These are phyloP conservation scores for Suillus alpinus DNA, from an alignment of 768 basidiomycete genomes.

Conservation along the genomic window DNA sequence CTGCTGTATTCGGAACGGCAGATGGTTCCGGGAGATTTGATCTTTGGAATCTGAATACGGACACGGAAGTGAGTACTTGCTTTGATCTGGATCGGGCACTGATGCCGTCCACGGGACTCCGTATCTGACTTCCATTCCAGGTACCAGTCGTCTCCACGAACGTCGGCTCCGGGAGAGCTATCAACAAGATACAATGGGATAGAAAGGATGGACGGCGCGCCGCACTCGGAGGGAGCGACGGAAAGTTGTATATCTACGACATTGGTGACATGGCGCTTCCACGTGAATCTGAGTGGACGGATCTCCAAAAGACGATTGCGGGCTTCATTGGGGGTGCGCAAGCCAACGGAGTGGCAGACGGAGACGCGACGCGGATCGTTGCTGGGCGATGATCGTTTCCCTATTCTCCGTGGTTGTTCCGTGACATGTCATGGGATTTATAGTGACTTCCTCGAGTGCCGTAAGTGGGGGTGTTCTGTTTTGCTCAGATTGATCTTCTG, in stretches of 20 bases:
- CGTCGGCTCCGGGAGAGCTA: slow-evolving; percentile 74
- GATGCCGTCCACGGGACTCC: not conserved
- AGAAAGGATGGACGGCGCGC: slow-evolving; percentile 87
- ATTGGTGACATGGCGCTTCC: slow-evolving; percentile 89
- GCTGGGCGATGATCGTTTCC: slow-evolving; percentile 29
- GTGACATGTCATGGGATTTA: not conserved
- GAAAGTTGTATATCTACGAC: slow-evolving; percentile 90
- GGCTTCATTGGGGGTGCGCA: slow-evolving; percentile 57
- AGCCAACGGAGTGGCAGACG: slow-evolving; percentile 32
- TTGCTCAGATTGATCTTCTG: not conserved
- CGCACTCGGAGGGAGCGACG: slow-evolving; percentile 90
- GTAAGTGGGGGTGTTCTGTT: not conserved
- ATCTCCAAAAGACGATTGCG: slow-evolving; percentile 83
- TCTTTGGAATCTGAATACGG: slow-evolving; percentile 95
- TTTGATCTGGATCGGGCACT: not conserved
- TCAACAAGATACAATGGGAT: slow-evolving; percentile 98
- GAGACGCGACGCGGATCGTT: slow-evolving; percentile 28
- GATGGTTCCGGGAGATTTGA: slow-evolving; percentile 97
- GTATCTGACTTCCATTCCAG: slow-evolving; percentile 38
- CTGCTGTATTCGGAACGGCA: slow-evolving; percentile 89
- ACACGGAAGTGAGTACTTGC: slow-evolving; percentile 76
- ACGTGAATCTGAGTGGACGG: slow-evolving; percentile 89
- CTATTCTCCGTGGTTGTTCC: not conserved
- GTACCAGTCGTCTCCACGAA: slow-evolving; percentile 88
- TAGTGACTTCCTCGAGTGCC: not conserved